Base-by-base conservation (phyloP, 306 rosid genomes). In the Trichosanthes truncata region DNA sequence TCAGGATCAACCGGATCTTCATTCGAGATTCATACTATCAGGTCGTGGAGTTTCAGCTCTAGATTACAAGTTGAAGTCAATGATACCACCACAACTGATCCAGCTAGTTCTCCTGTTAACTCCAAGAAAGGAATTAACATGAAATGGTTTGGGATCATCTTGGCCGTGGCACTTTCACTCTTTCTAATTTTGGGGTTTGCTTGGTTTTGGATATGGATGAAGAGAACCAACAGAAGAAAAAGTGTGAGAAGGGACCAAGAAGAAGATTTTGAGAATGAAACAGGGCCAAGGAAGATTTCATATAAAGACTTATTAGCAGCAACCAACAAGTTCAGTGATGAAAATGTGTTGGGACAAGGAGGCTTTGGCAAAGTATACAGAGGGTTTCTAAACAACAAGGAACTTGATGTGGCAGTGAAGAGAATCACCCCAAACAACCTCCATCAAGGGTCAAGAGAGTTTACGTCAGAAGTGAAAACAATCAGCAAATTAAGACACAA, bases 331-430 rank as follows among this genome's bases (percentile, higher is more conserved):
- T 89, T 91, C 33, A 83, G 85, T 1, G 74, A 85, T 0, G 82
- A 82, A n/a, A 82, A 80, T 53, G 77, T n/a, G 83, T 85, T 91
- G 0, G 93, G 96, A 29, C 74, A 78, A 46, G 96, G 91, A 81
- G 93, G 89, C 3, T 89, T 87, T 3, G 89, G 95, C 17, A 84
- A 80, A 56, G 95, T 89, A 52, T 91, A 84, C 86, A 80, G 61
- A 77, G 93, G 91, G 20, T 61, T 72, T 12, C 57, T 86, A 66
- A 81, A 46, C 9, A 56, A 77, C 66, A 35, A 82, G 20, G 84
- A 84, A 21, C 80, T 75, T 3, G 56, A 57, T 1, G 89, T 91
- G 14, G 93, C 90, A 0, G 91, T 87, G 25, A 91, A 91, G 74
- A 86, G 89, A 62, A 91, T 91, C 31, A 81, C 57, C 3, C 81